Conservation (phyloP, 805 yeast species). For the Candida jianshihensis region DNA sequence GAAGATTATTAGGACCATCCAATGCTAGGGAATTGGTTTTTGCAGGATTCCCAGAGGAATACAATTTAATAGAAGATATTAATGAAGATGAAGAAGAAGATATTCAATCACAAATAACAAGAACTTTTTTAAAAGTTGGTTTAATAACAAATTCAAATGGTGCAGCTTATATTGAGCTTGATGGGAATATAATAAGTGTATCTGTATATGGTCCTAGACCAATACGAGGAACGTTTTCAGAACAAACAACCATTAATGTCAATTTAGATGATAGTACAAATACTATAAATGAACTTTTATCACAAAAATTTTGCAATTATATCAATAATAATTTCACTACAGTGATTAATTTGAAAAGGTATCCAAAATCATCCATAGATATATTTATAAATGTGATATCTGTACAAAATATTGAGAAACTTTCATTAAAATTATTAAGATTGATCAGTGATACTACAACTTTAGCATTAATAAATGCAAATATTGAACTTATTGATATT, state of each 20-base stretch:
- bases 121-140: slow-evolving; percentile 55
- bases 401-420: slow-evolving; percentile 24
- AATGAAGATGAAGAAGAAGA: slow-evolving; percentile 13
- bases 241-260: slow-evolving; percentile 60
- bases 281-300: slow-evolving; percentile 25
- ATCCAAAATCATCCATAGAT: slow-evolving; percentile 88
- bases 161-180: slow-evolving; percentile 71
- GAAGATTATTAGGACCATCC: slow-evolving; percentile 80
- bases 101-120: slow-evolving; percentile 25
- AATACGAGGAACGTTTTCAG: slow-evolving; percentile 61
- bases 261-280: slow-evolving; percentile 30
- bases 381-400: slow-evolving; percentile 64
- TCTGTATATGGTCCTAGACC: slow-evolving; percentile 90
- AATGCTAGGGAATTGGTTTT: slow-evolving; percentile 50
- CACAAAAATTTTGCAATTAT: slow-evolving; percentile 38
- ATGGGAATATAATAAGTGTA: slow-evolving; percentile 39
- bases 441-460: slow-evolving; percentile 42
- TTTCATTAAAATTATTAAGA: slow-evolving; percentile 25
- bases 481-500: slow-evolving; percentile 71
- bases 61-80: slow-evolving; percentile 6
- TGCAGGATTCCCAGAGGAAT: slow-evolving; percentile 19
- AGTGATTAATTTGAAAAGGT: slow-evolving; percentile 46
- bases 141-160: slow-evolving; percentile 71
- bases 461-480: slow-evolving; percentile 77
- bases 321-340: slow-evolving; percentile 31